Base-by-base conservation (phyloP, 176 grass and related monocot genomes). In the Poa pratensis region DNA sequence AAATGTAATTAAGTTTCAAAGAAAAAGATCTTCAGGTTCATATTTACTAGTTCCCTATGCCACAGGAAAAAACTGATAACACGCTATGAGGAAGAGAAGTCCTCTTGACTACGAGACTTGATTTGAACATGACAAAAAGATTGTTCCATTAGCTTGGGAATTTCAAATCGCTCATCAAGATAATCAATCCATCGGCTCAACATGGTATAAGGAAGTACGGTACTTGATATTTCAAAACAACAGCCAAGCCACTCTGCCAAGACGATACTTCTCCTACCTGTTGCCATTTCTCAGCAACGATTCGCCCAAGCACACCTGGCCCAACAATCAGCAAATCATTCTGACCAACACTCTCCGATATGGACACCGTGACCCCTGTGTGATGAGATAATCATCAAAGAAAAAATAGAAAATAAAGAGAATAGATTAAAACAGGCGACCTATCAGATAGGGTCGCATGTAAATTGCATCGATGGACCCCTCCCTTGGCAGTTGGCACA, bases 301-400 rank as follows among this genome's bases (percentile, higher is more conserved):
- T 86, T 60, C 86, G 93, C 42, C 90, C 93, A 64, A 95, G 93
- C 55, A 89, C 88, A 54, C 93, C 93, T 9, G 93, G 93, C 22
- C 90, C 90, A 72, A 92, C 90, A 84, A 92, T 92, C 51, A 95
- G 76, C 69, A 90, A 27, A 90, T 95, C 88, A 45, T 86, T 78
- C 82, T 86, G 48, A 15, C 82, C 90, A 95, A 79, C 64, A 68
- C 69, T 51, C 64, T 69, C 73, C 26, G 76, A 68, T 30, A 63
- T 76, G 24, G 88, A 51, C 68, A 49, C 52, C 49, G 83, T 77
- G 30, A 43, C 13, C 37, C 27, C 81, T 50, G 85, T 27, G 30
- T 69, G 76, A 30, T 48, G 39, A 64, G 82, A 64, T 75, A 17
- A 20, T 46, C 70, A 77, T 63, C 28, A 52, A 67, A 76, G 27